Base-by-base conservation (phyloP, 1,284 basidiomycete genomes). In the Fistulinella staudtii region DNA sequence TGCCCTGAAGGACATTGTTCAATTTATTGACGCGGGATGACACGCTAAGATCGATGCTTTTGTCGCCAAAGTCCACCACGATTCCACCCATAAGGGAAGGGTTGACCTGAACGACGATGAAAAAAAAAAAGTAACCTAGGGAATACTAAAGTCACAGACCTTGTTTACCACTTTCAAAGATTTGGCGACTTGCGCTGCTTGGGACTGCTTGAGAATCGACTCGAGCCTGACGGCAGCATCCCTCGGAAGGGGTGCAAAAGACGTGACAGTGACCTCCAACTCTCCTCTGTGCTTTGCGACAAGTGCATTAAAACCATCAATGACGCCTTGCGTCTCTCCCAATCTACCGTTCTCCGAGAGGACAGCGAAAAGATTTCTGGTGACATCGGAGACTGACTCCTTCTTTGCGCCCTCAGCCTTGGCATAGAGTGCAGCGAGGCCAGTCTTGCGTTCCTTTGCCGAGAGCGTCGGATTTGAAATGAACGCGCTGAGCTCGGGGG, bases 51-150 rank as follows among this genome's bases (percentile, higher is more conserved):
- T 99, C 96, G 58, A 97, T 89, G 45, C 91, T 93, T 77, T 94
- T 94, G 76, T 98, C 95, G 55, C 93, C 96, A 66, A 99, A 94
- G 74, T 99, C 95, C 45, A 99, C 88, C 47, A 96, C 76, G 50
- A 98, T 72, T 45, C 95, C 95, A 49, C 93, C 93, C 47, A 96
- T 71, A 49, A 95, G 74, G 14, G 80, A 73, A 37, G 91, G 82
- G 75, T 95, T 93, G 60, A 96, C 86, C 89, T 93, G 49, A 10
- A 47, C 28, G 43, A 47, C 1, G 23, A 45, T 53, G 41, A 50
- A 38, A 41, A 47, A 44, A n/a, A n/a, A n/a, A n/a, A n/a, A n/a
- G n/a, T 28, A 31, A 30, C 43, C 25, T 2, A 18, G 13, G 10
- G 4, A 6, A 28, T 28, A 14, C 6, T 6, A 30, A 22, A 40